Evolutionary conservation across 2,329 filamentous ascomycete genomes (phyloP), one percentile per base, ranked within the genome.

Genomic region (Fusarium sp.): DNA sequence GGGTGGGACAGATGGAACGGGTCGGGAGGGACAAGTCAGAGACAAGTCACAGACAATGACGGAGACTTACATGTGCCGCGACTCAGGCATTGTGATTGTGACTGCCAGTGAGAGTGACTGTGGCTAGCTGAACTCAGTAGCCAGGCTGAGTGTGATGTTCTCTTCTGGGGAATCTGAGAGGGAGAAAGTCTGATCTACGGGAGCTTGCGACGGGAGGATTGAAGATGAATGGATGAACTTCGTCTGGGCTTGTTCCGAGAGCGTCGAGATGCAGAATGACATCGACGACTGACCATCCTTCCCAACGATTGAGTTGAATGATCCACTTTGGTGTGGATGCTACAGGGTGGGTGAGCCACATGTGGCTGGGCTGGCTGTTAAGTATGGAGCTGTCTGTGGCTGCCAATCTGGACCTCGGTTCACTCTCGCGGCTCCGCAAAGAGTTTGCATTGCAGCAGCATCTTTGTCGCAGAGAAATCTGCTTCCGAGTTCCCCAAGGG

Each of bases 11-110:
- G 40, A 44, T 44, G 42, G 42, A 44, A 44, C 42, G 42, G 42
- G 8, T 44, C 42, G 20, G 42, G 42, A 46, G n/a, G 17, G n/a
- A 40, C 38, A n/a, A 40, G 42, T 33, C 42, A 46, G 53, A 63
- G 63, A 66, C 66, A 71, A 67, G 69, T 70, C 68, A 66, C 64
- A 29, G 46, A 51, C 46, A 63, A 72, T 74, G 68, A 69, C 71
- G 67, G 58, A 40, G 73, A 82, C 80, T 80, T 79, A 82, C 80
- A 81, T 78, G 67, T 82, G 80, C 75, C 74, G 77, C 76, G 78
- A 73, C 72, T 79, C 77, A 63, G 77, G 64, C 80, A 81, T 81
- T 63, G 31, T 60, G 16, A 59, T 24, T 24, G 24, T 24, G 24
- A 24, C 24, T 24, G 24, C 24, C 27, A 65, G 36, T 57, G 27